These are phyloP conservation scores for Trichoderma brevicompactum DNA, from an alignment of 2,329 filamentous ascomycete species.

Conservation along the genomic window DNA sequence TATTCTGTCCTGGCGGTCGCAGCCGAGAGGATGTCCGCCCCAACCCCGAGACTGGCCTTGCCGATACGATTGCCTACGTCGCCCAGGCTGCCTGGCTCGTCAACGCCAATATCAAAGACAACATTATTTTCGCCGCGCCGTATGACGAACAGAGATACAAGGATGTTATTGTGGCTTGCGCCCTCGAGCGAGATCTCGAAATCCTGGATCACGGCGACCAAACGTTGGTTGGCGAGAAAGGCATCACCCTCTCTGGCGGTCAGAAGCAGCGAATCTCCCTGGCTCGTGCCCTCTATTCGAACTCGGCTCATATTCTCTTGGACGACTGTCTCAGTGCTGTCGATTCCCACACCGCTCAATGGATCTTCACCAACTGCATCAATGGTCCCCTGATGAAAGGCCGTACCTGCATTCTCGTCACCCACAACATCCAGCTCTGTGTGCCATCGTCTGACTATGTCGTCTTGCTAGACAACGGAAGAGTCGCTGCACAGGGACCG, in stretches of 20 bases:
- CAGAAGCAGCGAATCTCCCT: constrained; percentile 98
- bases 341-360: constrained; percentile 95
- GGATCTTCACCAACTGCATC: constrained; percentile 95
- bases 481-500: constrained; percentile 75
- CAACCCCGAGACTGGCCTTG: constrained; percentile 82
- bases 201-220: constrained; percentile 92
- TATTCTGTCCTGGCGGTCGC: constrained; percentile 82
- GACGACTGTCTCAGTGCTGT: constrained; percentile 97
- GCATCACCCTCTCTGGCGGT: constrained; percentile 92
- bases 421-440: constrained; percentile 91
- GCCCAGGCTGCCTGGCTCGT: constrained; percentile 97
- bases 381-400: constrained; percentile 85
- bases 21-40: constrained; percentile 83
- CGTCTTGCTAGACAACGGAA: constrained; percentile 86
- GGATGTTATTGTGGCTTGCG: constrained; percentile 87
- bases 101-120: constrained; percentile 93
- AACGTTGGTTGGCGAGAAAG: constrained; percentile 94
- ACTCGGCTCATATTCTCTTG: constrained; percentile 84
- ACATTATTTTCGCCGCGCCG: constrained; percentile 86
- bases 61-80: constrained; percentile 93
- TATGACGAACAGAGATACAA: constrained; percentile 83
- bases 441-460: constrained; percentile 80
- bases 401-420: constrained; percentile 92
- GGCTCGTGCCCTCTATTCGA: constrained; percentile 95
- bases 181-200: constrained; percentile 85